Percentiles rank a stretch among this genome's conserved stretches.
Evolutionary conservation across 345 rosid species (phyloP).

Genomic region (Citrus sinensis): DNA sequence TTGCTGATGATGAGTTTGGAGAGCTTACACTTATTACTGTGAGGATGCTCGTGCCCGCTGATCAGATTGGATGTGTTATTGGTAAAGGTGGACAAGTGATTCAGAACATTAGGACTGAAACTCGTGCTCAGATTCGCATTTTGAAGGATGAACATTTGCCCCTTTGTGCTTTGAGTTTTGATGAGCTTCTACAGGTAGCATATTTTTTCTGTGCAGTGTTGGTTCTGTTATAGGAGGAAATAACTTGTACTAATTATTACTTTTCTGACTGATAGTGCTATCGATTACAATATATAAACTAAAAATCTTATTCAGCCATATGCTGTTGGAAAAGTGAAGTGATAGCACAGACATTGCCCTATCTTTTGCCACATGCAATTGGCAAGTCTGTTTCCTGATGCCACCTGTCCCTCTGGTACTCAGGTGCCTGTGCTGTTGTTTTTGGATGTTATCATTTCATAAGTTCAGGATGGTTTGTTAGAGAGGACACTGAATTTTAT

Average conservation of each 20-base stretch:
- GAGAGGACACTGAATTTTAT: neutral
- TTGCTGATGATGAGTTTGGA: conserved; percentile 34
- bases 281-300: neutral
- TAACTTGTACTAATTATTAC: neutral
- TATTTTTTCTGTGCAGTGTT: neutral
- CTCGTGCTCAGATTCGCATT: conserved; percentile 59
- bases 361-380: neutral
- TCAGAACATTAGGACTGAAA: conserved; percentile 50
- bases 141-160: conserved; percentile 52
- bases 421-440: neutral
- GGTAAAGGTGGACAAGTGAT: conserved; percentile 72
- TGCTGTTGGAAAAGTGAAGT: neutral
- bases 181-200: conserved; percentile 68
- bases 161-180: conserved; percentile 47
- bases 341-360: neutral
- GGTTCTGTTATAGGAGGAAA: neutral
- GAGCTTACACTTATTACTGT: conserved; percentile 35
- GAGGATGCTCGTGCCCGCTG: conserved; percentile 62
- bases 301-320: neutral
- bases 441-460: neutral
- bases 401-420: neutral
- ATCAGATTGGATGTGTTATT: conserved; percentile 73
- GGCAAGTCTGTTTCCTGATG: neutral
- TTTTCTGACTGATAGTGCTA: neutral
- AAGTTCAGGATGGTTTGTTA: neutral